Evolutionary conservation across 805 yeast species (phyloP), one percentile per base, ranked within the genome.

Genomic region (Candida morakotiae): DNA sequence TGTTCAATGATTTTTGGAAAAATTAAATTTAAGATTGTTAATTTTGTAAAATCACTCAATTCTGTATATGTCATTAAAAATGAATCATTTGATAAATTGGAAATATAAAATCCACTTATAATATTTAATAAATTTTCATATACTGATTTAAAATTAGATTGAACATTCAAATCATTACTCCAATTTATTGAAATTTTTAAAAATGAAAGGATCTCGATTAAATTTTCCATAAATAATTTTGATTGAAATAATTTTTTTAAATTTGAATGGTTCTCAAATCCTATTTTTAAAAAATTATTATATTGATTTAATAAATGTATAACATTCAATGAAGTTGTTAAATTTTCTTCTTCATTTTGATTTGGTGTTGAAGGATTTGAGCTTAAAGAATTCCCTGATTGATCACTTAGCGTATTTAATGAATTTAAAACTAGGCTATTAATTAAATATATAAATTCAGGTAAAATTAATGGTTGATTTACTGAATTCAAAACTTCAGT

Each of bases 381-480:
- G 22, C 64, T 51, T 23, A 62, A 35, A 3, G 64, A 53, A 28
- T 47, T 55, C 1, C 69, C 70, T 11, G 51, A 51, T 27, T 45
- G 55, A 29, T 47, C 47, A 33, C 64, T 55, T 28, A 62, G 46
- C 1, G 47, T 44, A 34, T 53, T 55, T 56, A 44, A 54, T 21
- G 54, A 68, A 49, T 50, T 67, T 45, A 51, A 56, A 32, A 46
- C 67, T 52, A 49, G 43, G 42, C 45, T 62, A 41, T 49, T 67
- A 47, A 55, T 42, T 17, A 66, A 34, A 17, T 48, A 57, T 55
- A 76, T 38, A 15, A 78, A 64, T 5, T 78, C 80, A 0, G 79
- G 78, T 46, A 74, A 58, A 0, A 60, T 38, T 3, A 68, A 40
- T 9, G 54, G 39, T 9, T 43, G 36, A 5, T 15, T 9, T 32